Percentiles rank a stretch among this genome's conserved stretches.
phyloP scores from a whole-genome alignment of 2,329 filamentous ascomycete genomes.

The Clonostachys solani region DNA sequence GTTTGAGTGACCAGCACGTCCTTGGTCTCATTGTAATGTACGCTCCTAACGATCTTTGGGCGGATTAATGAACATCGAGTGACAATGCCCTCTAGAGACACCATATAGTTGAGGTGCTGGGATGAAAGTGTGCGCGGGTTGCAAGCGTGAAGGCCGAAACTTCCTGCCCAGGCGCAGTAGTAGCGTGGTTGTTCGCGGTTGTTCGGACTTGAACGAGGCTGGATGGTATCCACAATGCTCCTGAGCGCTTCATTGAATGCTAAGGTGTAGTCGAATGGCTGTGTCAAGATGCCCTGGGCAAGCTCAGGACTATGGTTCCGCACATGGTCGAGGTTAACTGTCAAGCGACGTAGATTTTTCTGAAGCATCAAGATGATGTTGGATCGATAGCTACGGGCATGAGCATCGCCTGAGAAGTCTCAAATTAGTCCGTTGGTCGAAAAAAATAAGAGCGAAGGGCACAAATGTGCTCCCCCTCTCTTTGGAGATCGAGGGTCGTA shows the following conservation, averaged over 20 bases:
- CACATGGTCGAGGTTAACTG: conserved; percentile 85
- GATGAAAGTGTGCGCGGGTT: conserved; percentile 92
- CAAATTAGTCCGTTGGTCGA: background rate
- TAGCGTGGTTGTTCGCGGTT: conserved; percentile 79
- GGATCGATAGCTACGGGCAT: conserved; percentile 73
- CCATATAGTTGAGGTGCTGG: conserved; percentile 89
- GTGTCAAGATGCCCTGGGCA: conserved; percentile 71
- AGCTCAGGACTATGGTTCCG: conserved; percentile 82
- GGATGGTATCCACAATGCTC: conserved; percentile 75
- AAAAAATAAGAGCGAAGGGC: conserved; percentile 3
- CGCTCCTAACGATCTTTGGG: conserved; percentile 96
- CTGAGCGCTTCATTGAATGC: conserved; percentile 91
- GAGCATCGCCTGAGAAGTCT: conserved; percentile 41
- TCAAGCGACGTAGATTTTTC: conserved; percentile 59
- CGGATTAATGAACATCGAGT: conserved; percentile 93
- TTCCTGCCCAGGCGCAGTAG: conserved; percentile 96
- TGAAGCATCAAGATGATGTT: conserved; percentile 80
- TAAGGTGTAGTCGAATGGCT: conserved; percentile 82
- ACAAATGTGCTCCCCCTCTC: background rate
- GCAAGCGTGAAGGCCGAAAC: conserved; percentile 91
- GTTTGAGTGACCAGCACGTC: conserved; percentile 84
- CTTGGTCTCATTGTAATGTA: conserved; percentile 89
- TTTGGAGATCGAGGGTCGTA: conserved; percentile 39
- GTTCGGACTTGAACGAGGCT: conserved; percentile 38
- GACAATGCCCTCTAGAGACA: conserved; percentile 95